A percentile compares a stretch with the other conserved stretches of the same genome.
Evolutionary conservation across 345 rosid species (phyloP).

Genomic region (Bretschneidera sinensis): DNA sequence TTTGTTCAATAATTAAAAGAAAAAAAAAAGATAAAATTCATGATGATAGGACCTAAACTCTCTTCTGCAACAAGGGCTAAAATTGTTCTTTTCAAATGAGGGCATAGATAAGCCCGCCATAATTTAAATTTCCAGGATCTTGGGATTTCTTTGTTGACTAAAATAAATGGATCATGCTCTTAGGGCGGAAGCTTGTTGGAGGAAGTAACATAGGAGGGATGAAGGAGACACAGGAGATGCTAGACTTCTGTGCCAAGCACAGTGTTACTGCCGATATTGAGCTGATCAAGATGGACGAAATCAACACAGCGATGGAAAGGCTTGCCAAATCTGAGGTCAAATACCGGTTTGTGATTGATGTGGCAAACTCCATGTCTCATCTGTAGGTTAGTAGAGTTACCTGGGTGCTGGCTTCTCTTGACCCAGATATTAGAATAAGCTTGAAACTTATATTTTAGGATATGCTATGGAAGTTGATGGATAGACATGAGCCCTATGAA

Average conservation of each 20-base stretch:
- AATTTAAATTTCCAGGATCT: too few relatives aligned
- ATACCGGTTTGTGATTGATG: conserved; percentile 85
- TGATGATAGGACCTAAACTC: too few relatives aligned
- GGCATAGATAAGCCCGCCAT: too few relatives aligned
- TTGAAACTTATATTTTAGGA: background rate
- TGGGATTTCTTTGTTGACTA: too few relatives aligned
- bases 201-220: conserved; percentile 81
- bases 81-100: too few relatives aligned
- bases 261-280: conserved; percentile 72
- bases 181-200: too few relatives aligned
- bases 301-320: conserved; percentile 79
- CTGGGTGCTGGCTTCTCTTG: background rate
- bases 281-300: conserved; percentile 60
- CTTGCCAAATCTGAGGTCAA: conserved; percentile 88
- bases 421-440: background rate
- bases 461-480: too few relatives aligned
- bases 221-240: conserved; percentile 86
- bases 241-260: conserved; percentile 82
- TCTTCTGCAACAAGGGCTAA: too few relatives aligned
- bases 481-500: too few relatives aligned
- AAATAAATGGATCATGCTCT: too few relatives aligned
- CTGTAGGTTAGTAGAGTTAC: background rate
- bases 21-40: too few relatives aligned
- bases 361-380: conserved; percentile 53
- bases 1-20: too few relatives aligned